Evolutionary conservation across 305 asterid species (phyloP).

Genomic region (Lippia alba): DNA sequence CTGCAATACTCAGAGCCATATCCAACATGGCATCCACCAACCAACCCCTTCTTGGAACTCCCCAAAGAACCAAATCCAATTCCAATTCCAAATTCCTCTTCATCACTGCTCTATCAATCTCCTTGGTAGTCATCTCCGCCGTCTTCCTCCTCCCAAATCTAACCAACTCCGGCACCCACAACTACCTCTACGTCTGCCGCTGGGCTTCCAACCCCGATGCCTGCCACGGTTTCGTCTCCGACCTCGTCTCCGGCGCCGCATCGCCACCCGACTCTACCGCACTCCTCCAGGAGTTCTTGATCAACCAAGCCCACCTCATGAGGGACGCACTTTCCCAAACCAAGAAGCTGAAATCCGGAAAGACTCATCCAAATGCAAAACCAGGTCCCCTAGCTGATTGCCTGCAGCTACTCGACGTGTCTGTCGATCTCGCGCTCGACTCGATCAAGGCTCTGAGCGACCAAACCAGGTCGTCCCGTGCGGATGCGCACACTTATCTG

Average conservation of each 20-base stretch:
- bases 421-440: conserved; percentile 42
- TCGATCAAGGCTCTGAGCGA: conserved; percentile 39
- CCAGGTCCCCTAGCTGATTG: conserved; percentile 53
- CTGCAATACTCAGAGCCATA: neutral
- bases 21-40: conserved; percentile 33
- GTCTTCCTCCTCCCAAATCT: conserved; percentile 29
- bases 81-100: conserved; percentile 36
- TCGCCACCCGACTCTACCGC: neutral
- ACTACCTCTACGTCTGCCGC: conserved; percentile 29
- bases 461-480: conserved; percentile 19
- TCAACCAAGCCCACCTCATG: conserved; percentile 33
- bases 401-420: conserved; percentile 46
- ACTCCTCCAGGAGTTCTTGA: conserved; percentile 32
- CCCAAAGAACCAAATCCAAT: conserved; percentile 26
- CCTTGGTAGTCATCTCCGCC: conserved; percentile 30
- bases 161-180: neutral
- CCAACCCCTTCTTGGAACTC: conserved; percentile 36
- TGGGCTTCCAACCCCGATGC: conserved; percentile 34
- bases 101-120: conserved; percentile 25
- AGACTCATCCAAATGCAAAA: conserved; percentile 27
- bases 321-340: conserved; percentile 16
- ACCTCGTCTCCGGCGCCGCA: conserved; percentile 19
- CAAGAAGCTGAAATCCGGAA: neutral
- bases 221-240: conserved; percentile 31
- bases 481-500: conserved; percentile 48